Base-by-base conservation (phyloP, 169 alveolate genomes). In the Babesia bovis region DNA sequence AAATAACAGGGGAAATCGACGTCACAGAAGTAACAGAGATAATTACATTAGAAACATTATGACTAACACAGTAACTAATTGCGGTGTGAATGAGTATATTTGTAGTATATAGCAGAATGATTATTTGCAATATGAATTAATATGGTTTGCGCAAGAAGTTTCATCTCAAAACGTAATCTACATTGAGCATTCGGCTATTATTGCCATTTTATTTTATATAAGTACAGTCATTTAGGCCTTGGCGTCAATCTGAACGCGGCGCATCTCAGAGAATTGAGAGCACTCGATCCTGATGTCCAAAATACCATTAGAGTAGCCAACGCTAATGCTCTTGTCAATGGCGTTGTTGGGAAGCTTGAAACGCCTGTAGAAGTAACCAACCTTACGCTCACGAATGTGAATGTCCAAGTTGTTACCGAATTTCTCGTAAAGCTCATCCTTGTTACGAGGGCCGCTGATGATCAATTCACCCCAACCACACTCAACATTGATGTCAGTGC, bases 301-400 rank as follows among this genome's bases (percentile, higher is more conserved):
- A 65, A 76, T 56, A 83, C 93, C 93, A 63, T 88, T 88, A 53
- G 77, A 82, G 70, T 88, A 88, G 15, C 76, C 19, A n/a, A 88
- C 93, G 15, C 28, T 36, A 7, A 87, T 87, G 7, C 91, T 67
- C 53, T 77, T 83, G 71, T 88, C 93, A 38, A 84, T 61, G 28
- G 87, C 88, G 63, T 88, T 88, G 84, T 84, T 72, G 21, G 93
- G 93, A 3, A 88, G 76, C 81, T 88, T 88, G 88, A 88, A 88
- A 25, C 87, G 66, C 77, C 93, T 65, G 82, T 79, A 79, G 56
- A 88, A 88, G 84, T 78, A 88, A 45, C 93, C 93, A 33, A 83
- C 91, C 74, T 88, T 87, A 28, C 93, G 65, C 65, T 88, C 93
- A 41, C 88, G 83, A 17, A 87, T 87, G 68, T 88, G 93, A 30